Base-by-base conservation (phyloP, 75 land plant species). In the Pinus albicaulis region DNA sequence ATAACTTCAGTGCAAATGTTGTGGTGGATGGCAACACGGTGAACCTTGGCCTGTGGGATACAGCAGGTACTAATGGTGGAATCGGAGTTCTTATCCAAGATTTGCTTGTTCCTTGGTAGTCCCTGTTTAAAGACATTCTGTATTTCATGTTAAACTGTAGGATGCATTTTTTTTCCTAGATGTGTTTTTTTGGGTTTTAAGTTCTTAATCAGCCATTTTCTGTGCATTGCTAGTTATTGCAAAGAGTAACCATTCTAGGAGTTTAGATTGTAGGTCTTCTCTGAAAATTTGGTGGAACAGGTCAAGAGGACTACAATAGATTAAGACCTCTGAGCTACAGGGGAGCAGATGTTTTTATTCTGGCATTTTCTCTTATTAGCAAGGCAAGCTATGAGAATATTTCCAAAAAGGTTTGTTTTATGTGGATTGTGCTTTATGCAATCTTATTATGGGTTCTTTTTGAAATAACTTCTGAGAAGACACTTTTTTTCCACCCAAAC, bases 311-410 rank as follows among this genome's bases (percentile, higher is more conserved):
- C 48, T 87, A 87, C 79, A 87, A 87, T 76, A 75, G 89, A 36
- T 65, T 87, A 28, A 86, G 89, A 38, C 89, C 89, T 68, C 74
- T 87, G 77, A 87, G 89, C 77, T 87, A 87, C 78, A 75, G 89
- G 63, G 89, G 89, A 14, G 89, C 89, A 41, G 88, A 87, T 85
- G 89, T 85, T 36, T 87, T 87, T 72, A 84, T 87, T 52, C 73
- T 87, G 28, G 88, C 89, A 31, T 87, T 87, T 59, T 87, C 89
- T 34, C 89, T 87, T 59, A 87, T 87, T 55, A 87, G 89, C 80
- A 85, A 85, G 68, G 84, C 89, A 56, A 87, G 89, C 76, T 87
- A 87, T 72, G 89, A 87, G 55, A 87, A 87, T 74, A 87, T 87
- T 44, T 53, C 88, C 0, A 87, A 87, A 63, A 87, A 87, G 84